Evolutionary conservation across 2,329 filamentous ascomycete species (phyloP), one percentile per base, ranked within the genome.

Genomic region (Aspergillus ibericus): DNA sequence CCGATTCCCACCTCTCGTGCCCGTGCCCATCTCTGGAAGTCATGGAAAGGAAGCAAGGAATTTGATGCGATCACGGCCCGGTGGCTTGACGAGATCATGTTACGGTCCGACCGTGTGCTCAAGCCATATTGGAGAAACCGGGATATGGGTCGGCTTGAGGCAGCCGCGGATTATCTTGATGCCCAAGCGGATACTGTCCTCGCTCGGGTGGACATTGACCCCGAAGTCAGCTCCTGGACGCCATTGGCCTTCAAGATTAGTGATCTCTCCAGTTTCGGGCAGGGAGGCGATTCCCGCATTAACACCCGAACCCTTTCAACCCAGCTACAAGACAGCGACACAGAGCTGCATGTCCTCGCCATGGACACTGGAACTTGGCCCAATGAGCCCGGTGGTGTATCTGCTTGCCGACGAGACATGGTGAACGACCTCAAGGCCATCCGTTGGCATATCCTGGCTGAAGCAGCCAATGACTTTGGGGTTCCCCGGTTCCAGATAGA

Each of bases 401-500:
- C 81, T 15, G 81, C 81, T 55, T 84, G 82, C 69, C 74, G 82
- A 40, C 75, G 82, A 29, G 82, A 84, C 63, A 75, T 84, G 66
- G 79, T 84, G 61, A 82, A 83, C 62, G 79, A 78, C 22, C 79
- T 82, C 61, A 75, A 74, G 48, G 82, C 79, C 0, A 81, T 84
- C 61, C 76, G 80, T 51, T 82, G 81, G 72, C 81, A 84, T 63
- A 81, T 83, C 56, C 68, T 83, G 34, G 80, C 79, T 25, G 82
- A 84, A 68, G 80, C 80, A 6, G 81, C 81, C 12, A 83, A 82
- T 62, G 82, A 84, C 59, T 83, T 78, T 59, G 82, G 82, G 20
- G 76, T 83, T 16, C 81, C 81, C 1, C 78, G 81, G 10, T 82
- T 82, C 68, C 82, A 83, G 68, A 80, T 82, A 1, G 82, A 83